These are phyloP conservation scores for Bromus sterilis DNA, from an alignment of 176 grass and related monocot species.

Conservation along the genomic window DNA sequence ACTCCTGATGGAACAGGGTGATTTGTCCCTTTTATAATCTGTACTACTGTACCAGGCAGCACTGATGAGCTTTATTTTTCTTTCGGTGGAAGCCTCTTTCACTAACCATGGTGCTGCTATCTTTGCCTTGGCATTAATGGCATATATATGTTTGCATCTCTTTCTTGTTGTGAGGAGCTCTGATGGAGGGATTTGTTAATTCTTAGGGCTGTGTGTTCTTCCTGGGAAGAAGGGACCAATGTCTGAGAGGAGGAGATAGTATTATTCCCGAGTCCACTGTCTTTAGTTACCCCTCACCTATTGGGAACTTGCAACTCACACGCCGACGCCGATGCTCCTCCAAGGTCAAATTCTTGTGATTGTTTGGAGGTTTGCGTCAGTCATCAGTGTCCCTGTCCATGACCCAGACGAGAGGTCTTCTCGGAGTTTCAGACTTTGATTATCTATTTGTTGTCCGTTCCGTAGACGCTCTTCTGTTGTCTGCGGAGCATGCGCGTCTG, in stretches of 20 bases:
- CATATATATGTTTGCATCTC: not conserved
- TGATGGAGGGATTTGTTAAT: constrained; percentile 19
- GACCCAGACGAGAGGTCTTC: not conserved
- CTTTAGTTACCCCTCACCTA: not conserved
- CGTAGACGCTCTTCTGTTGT: not conserved
- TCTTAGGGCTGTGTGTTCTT: constrained; percentile 36
- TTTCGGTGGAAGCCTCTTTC: not conserved
- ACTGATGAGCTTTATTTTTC: not conserved
- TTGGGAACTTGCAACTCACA: constrained; percentile 30
- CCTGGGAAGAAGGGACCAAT: constrained; percentile 38
- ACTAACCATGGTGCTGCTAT: constrained; percentile 14
- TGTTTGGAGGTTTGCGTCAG: not conserved
- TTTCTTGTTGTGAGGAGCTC: constrained; percentile 19
- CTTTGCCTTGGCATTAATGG: constrained; percentile 27
- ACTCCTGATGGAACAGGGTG: not conserved
- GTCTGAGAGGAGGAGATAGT: constrained; percentile 19
- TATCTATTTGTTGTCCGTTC: constrained; percentile 18
- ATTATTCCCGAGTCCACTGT: constrained; percentile 20
- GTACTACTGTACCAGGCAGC: not conserved
- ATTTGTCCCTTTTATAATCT: not conserved
- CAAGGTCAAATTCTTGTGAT: constrained; percentile 15
- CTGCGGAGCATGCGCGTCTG: not conserved
- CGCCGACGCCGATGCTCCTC: not conserved
- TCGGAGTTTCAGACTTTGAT: not conserved
- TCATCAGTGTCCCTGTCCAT: not conserved